A percentile compares a stretch with the other conserved stretches of the same genome.
phyloP scores from a whole-genome alignment of 129 eudicot genomes.

The Silybum marianum region DNA sequence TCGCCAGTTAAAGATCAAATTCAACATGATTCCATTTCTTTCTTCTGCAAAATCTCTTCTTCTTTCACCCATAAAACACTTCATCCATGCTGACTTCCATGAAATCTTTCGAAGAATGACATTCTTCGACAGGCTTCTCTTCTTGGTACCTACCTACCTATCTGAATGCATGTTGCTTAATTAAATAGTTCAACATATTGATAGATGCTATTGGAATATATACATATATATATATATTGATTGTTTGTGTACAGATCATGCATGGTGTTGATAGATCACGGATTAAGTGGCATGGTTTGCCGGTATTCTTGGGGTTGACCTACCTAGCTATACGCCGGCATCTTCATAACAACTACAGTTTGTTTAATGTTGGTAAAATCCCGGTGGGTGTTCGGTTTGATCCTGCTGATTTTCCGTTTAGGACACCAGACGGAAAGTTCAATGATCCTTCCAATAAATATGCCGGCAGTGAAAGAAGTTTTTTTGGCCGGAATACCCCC shows the following conservation, averaged over 20 bases:
- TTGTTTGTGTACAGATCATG: slow-evolving; percentile 42
- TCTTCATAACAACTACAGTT: slow-evolving; percentile 50
- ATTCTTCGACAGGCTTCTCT: slow-evolving; percentile 46
- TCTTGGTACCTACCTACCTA: slow-evolving; percentile 39
- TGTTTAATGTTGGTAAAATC: slow-evolving; percentile 43
- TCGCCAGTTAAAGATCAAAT: slow-evolving; percentile 8
- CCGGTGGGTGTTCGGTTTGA: slow-evolving; percentile 21
- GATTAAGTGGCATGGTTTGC: slow-evolving; percentile 56
- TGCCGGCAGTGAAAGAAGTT: slow-evolving; percentile 49
- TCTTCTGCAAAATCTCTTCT: slow-evolving; percentile 14
- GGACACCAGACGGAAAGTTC: slow-evolving; percentile 44
- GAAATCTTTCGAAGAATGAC: slow-evolving; percentile 45
- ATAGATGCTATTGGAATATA: background rate
- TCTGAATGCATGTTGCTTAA: background rate
- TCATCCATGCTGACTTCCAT: slow-evolving; percentile 53
- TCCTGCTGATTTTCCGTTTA: slow-evolving; percentile 37
- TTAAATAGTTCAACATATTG: background rate
- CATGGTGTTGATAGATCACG: slow-evolving; percentile 44
- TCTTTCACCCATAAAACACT: slow-evolving; percentile 22
- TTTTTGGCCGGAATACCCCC: slow-evolving; percentile 60
- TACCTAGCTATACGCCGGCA: slow-evolving; percentile 58
- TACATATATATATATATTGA: background rate
- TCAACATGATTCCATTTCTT: slow-evolving; percentile 23
- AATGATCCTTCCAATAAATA: slow-evolving; percentile 50
- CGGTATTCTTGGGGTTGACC: slow-evolving; percentile 52